Base-by-base conservation (phyloP, 768 basidiomycete genomes). In the Leccinum disarticulatum region DNA sequence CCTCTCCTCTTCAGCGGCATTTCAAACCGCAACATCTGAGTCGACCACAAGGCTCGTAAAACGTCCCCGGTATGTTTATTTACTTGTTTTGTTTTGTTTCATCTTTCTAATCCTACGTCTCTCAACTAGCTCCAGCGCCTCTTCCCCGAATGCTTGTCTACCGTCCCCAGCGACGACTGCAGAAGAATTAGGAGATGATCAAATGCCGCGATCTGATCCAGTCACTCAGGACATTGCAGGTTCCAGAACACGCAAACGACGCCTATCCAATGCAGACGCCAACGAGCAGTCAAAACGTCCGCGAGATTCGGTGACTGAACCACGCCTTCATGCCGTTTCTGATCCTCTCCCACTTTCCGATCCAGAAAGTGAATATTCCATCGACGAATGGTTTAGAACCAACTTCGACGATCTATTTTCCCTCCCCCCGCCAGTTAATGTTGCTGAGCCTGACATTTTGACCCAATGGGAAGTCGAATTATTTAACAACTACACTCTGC, bases 341-440 rank as follows among this genome's bases (percentile, higher is more conserved):
- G 69, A 76, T 56, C 68, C 77, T 22, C 63, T 41, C 17, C 41
- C 41, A 41, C 41, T 41, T 41, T 41, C 41, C 41, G 41, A 41
- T 5, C 15, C 58, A 0, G 57, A 63, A 22, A 68, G 61, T 4
- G 69, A 66, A 19, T 60, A 65, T 14, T 66, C 67, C 1, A 58
- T 77, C 22, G 75, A 78, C 19, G 66, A 73, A 30, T 79, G 77
- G 79, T 76, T 76, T 43, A 63, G 69, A 14, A 58, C 66, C 4
- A 61, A 66, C 41, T 69, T 73, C 53, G 58, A 61, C 10, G 3
- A 51, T 11, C 33, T 71, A 9, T 74, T 77, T 27, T 25, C 22
- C 25, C 22, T 49, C 8, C 48, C 48, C 6, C 48, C 48, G 13
- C 48, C 48, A 27, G 48, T 2, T 1, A 61, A 66, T 28, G 61